Evolutionary conservation across 306 rosid species (phyloP), one percentile per base, ranked within the genome.

Genomic region (Rosa persica): DNA sequence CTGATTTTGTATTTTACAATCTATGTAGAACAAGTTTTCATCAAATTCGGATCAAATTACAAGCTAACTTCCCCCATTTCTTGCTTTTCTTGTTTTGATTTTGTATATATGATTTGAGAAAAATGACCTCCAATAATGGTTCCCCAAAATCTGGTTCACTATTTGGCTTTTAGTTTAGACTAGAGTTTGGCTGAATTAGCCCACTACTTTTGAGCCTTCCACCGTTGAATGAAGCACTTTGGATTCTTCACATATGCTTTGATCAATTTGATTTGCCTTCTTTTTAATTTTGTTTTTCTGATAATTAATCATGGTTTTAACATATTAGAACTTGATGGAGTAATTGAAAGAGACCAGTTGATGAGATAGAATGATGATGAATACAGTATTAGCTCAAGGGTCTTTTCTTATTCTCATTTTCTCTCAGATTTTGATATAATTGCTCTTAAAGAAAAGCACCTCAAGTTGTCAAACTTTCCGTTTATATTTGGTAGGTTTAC

Each of bases 161-260:
- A 8, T 43, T 72, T 69, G 82, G 57, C 70, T 61, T 71, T 25
- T 12, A 30, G 44, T 46, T 58, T 42, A 57, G 80, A 61, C 48
- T 81, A 76, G 77, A 70, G 80, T 70, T 54, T 75, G 64, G 81
- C 19, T 22, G 42, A 48, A 44, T 70, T 76, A 38, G 75, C 38
- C 86, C 75, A 65, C 64, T 76, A 19, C 43, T 40, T 68, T 70
- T 68, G 16, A n/a, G 77, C 46, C 46, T 69, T 68, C 70, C 19
- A 39, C 42, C 3, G 49, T 46, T 72, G 69, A 60, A 57, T 30
- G 6, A 22, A 30, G 61, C 30, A 30, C 43, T 61, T 30, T 27
- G 74, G 46, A 30, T 70, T 71, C 77, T 49, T 27, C 39, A 75
- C 40, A n/a, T 8, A 64, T 19, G 16, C 2, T 30, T 65, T 5